phyloP scores from a whole-genome alignment of 2,329 filamentous ascomycete species.

The Xylariaceae sp. region DNA sequence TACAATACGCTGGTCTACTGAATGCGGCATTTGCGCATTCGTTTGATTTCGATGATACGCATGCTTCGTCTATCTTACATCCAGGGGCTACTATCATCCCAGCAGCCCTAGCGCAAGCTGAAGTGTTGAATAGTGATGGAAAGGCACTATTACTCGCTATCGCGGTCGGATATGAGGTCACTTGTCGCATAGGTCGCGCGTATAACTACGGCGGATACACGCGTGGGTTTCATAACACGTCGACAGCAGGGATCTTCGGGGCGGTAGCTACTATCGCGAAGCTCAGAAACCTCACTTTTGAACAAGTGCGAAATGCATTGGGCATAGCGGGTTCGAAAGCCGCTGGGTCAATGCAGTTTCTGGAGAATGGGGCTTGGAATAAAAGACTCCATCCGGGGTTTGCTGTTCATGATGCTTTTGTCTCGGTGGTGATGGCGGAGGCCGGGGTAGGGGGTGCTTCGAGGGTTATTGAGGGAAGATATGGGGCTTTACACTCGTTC shows the following conservation, averaged over 20 bases:
- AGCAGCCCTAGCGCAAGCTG: constrained; percentile 30
- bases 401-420: constrained; percentile 27
- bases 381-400: constrained; percentile 29
- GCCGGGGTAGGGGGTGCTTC: constrained; percentile 16
- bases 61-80: constrained; percentile 37
- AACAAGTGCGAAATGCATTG: constrained; percentile 22
- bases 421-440: constrained; percentile 25
- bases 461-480: constrained; percentile 19
- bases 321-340: constrained; percentile 26
- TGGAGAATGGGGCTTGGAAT: constrained; percentile 30
- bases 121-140: constrained; percentile 28
- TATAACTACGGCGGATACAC: constrained; percentile 24
- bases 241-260: constrained; percentile 27
- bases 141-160: constrained; percentile 30
- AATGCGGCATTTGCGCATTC: constrained; percentile 40
- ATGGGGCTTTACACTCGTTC: constrained; percentile 23
- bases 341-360: constrained; percentile 29
- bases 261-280: constrained; percentile 26
- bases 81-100: constrained; percentile 37
- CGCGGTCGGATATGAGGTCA: constrained; percentile 28
- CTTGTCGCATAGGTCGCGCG: constrained; percentile 24
- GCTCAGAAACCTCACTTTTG: constrained; percentile 20
- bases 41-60: constrained; percentile 42
- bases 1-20: constrained; percentile 37
- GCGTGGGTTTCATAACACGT: constrained; percentile 28